Evolutionary conservation across 1,284 basidiomycete species (phyloP).

Genomic region (Vanrija sp.): DNA sequence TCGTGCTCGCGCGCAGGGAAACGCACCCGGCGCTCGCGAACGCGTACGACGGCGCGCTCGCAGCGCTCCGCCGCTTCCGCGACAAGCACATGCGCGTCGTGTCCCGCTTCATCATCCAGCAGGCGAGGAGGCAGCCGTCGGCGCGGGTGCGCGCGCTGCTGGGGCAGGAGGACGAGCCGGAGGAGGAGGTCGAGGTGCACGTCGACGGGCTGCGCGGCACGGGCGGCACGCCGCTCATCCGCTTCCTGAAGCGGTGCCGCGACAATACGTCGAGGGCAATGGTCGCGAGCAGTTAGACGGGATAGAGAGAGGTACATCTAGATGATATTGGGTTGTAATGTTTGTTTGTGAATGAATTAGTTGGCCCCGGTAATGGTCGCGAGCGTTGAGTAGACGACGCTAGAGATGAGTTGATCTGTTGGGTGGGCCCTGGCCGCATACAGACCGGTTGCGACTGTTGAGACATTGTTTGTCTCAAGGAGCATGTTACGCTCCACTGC

Average conservation of each 20-base stretch:
- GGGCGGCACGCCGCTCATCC: slow-evolving; percentile 76
- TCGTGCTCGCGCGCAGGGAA: slow-evolving; percentile 41
- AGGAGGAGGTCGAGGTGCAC: slow-evolving; percentile 30
- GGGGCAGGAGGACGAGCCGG: slow-evolving; percentile 16
- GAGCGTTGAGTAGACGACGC: too few relatives aligned
- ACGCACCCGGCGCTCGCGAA: slow-evolving; percentile 50
- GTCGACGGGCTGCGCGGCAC: slow-evolving; percentile 67
- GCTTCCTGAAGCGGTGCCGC: slow-evolving; percentile 73
- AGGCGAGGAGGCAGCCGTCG: slow-evolving; percentile 49
- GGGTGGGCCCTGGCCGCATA: too few relatives aligned
- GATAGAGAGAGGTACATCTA: not conserved
- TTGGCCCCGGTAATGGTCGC: too few relatives aligned
- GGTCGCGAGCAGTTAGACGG: slow-evolving; percentile 20
- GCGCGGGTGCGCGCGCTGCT: slow-evolving; percentile 31
- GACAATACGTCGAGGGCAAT: slow-evolving; percentile 69
- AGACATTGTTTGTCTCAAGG: too few relatives aligned
- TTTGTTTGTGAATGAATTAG: too few relatives aligned
- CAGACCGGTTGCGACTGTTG: too few relatives aligned
- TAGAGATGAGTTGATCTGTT: not conserved
- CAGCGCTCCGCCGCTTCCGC: slow-evolving; percentile 71
- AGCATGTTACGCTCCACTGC: too few relatives aligned
- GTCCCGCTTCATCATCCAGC: slow-evolving; percentile 75
- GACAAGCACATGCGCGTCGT: slow-evolving; percentile 86
- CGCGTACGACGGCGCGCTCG: slow-evolving; percentile 71
- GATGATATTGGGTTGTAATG: not conserved